A percentile compares a stretch with the other conserved stretches of the same genome.
Evolutionary conservation across 2,329 filamentous ascomycete genomes (phyloP).

Genomic region (Colletotrichum sp.): DNA sequence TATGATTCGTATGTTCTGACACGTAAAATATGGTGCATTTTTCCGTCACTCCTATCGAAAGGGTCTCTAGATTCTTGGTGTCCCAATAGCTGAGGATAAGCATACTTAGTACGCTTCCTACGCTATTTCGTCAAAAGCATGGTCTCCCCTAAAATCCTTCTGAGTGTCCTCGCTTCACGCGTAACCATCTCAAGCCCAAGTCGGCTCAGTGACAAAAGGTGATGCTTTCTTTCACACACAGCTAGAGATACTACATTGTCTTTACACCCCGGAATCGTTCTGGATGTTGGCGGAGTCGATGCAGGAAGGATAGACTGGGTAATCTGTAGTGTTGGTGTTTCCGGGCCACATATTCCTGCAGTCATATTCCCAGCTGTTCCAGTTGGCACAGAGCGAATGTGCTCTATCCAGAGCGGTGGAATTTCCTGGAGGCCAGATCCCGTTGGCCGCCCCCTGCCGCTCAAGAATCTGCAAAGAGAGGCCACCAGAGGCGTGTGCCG

Average conservation of each 20-base stretch:
- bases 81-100: background rate
- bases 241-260: background rate
- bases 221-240: too few species aligned
- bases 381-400: accelerated
- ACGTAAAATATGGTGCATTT: background rate
- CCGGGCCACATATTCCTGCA: background rate
- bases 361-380: background rate
- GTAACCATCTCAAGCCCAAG: too few species aligned
- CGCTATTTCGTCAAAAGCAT: too few species aligned
- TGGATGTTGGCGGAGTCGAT: background rate
- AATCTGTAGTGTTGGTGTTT: accelerated
- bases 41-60: too few species aligned
- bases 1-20: background rate
- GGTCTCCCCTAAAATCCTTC: too few species aligned
- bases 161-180: too few species aligned
- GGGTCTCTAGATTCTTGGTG: background rate
- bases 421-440: background rate
- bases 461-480: background rate
- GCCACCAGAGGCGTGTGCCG: accelerated
- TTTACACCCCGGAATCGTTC: background rate
- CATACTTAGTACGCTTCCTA: too few species aligned
- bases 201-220: too few species aligned
- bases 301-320: background rate
- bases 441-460: accelerated
- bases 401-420: accelerated